Evolutionary conservation across 768 basidiomycete genomes (phyloP), one percentile per base, ranked within the genome.

Genomic region (Leccinum imitatum): DNA sequence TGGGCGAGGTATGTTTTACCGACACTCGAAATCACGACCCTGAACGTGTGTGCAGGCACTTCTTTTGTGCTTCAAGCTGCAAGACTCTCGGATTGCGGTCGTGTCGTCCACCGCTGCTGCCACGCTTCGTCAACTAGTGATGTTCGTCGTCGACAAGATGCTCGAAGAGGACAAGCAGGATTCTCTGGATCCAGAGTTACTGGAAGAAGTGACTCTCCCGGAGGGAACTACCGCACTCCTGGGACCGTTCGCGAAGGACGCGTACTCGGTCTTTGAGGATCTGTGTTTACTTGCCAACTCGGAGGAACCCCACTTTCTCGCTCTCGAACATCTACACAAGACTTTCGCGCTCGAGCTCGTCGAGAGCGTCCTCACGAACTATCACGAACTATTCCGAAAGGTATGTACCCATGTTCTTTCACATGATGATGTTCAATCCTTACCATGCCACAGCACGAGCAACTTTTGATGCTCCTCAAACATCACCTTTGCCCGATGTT

Each of bases 41-140:
- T 58, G 41, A n/a, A 30, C 58, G 47, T 10, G n/a, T 51, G 6
- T 46, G 9, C 66, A 96, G 93, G 93, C 93, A 0, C 79, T 98
- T 0, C 76, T 96, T n/a, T 76, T 98, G 7, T 98, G 95, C 69
- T 98, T 98, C 82, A 93, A 88, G 71, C 77, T 98, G 25, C 95
- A 98, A 73, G 97, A 98, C 60, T 95, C 93, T 1, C 87, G 92
- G 63, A 97, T 95, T 23, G 91, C 94, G 0, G 96, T 98, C 23
- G 96, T 99, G 6, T 96, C 95, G 3, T 95, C 93, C 0, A 98
- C 97, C 3, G 96, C 96, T 2, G 95, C 95, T 3, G 97, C 97
- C 0, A 98, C 95, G 0, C 82, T 98, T 4, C 88, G 95, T 2
- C 96, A 98, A 71, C 81, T 98, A 2, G 93, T 98, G 51, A 98